Evolutionary conservation across 2,329 filamentous ascomycete species (phyloP).

Genomic region (Diatrype stigma): DNA sequence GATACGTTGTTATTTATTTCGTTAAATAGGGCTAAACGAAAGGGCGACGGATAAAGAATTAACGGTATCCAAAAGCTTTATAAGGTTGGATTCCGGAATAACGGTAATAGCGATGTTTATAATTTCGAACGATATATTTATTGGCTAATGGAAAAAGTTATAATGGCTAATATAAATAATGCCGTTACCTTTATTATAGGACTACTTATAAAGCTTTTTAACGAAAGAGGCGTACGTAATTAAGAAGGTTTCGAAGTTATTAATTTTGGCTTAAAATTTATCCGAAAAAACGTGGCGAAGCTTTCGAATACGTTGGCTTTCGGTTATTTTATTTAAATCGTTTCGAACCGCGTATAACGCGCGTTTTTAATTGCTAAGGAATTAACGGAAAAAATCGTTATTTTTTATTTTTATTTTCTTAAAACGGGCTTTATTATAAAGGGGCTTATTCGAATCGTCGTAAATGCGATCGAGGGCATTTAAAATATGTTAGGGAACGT

Average conservation of each 20-base stretch:
- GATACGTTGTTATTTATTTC: too few relatives aligned
- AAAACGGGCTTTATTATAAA: too few relatives aligned
- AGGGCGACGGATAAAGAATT: too few relatives aligned
- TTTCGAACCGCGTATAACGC: background rate
- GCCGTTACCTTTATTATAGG: background rate
- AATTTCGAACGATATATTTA: too few relatives aligned
- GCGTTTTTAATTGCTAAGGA: background rate
- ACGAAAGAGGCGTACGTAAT: background rate
- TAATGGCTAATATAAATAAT: background rate
- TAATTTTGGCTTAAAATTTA: background rate
- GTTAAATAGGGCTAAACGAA: too few relatives aligned
- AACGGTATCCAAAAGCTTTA: background rate
- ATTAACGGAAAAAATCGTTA: background rate
- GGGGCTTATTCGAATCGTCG: too few relatives aligned
- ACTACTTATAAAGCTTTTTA: background rate
- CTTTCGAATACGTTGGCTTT: background rate
- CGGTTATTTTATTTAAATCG: background rate
- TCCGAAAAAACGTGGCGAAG: background rate
- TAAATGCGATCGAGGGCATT: background rate
- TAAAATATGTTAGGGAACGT: background rate
- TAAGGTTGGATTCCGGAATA: background rate
- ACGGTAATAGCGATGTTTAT: background rate
- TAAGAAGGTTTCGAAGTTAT: too few relatives aligned
- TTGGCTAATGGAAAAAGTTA: background rate
- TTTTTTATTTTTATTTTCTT: too few relatives aligned